These are phyloP conservation scores for Imleria badia DNA, from an alignment of 768 basidiomycete species.

Conservation along the genomic window DNA sequence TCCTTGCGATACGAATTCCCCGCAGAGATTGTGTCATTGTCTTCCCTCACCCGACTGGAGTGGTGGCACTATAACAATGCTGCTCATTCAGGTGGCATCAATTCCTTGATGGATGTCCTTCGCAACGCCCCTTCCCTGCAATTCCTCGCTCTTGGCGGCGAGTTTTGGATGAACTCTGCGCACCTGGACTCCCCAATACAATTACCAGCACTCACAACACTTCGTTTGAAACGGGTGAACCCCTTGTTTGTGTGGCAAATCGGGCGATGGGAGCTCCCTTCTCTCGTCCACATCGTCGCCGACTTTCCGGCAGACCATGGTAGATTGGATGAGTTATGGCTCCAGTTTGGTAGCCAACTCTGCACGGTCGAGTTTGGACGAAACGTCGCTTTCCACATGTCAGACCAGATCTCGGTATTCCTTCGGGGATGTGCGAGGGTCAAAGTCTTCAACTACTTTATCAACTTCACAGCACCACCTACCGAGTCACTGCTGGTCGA, in stretches of 20 bases:
- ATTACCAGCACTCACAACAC: slow-evolving; percentile 49
- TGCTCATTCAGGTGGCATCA: slow-evolving; percentile 63
- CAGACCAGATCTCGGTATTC: slow-evolving; percentile 47
- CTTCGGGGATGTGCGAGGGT: slow-evolving; percentile 47
- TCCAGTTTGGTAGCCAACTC: slow-evolving; percentile 48
- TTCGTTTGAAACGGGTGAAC: slow-evolving; percentile 51
- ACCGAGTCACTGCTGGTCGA: slow-evolving; percentile 17
- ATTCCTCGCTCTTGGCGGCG: slow-evolving; percentile 58
- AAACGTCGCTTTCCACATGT: slow-evolving; percentile 51
- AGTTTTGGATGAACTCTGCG: slow-evolving; percentile 30
- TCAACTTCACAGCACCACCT: slow-evolving; percentile 46
- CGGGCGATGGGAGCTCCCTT: slow-evolving; percentile 50
- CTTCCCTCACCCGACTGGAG: slow-evolving; percentile 59
- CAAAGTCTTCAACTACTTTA: slow-evolving; percentile 53
- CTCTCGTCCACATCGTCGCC: slow-evolving; percentile 49
- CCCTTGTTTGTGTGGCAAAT: slow-evolving; percentile 53
- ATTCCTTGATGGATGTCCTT: slow-evolving; percentile 55
- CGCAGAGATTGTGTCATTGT: slow-evolving; percentile 43
- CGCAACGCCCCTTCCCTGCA: slow-evolving; percentile 51
- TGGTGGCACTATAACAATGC: slow-evolving; percentile 65
- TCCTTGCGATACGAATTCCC: slow-evolving; percentile 53
- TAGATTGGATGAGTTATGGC: slow-evolving; percentile 48
- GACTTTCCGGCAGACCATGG: slow-evolving; percentile 44
- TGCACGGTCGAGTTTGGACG: slow-evolving; percentile 57
- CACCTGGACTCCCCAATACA: slow-evolving; percentile 27